Base-by-base conservation (phyloP, 2,329 filamentous ascomycete species). In the Penicillium sp. region DNA sequence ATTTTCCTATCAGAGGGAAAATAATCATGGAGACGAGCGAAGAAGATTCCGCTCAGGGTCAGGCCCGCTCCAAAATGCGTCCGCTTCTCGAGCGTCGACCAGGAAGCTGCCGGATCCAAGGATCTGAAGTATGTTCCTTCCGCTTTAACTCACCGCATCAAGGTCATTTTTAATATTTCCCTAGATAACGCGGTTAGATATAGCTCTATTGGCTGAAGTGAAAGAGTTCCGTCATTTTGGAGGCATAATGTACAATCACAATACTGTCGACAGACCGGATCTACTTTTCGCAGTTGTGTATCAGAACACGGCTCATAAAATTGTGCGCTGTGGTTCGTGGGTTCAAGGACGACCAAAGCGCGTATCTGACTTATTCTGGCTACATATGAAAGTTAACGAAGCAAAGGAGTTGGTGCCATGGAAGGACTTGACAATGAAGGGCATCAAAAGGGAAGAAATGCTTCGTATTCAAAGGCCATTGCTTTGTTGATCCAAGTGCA, bases 201-300 rank as follows among this genome's bases (percentile, higher is more conserved):
- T 51, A 16, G 21, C 31, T 18, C 31, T 45, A 10, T 51, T 51
- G 23, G 36, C 42, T 12, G 7, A 24, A 24, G 36, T 51, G 5
- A 42, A 51, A 34, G 16, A 24, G 16, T 51, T 51, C 38, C 39
- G n/a, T n/a, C 15, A 42, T 26, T 46, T 41, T 38, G 16, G 42
- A 18, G 49, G 43, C 15, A 15, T 51, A 18, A 46, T 42, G 34
- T 51, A 46, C 18, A 46, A 51, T 46, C 49, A 46, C 26, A 51
- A 51, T 26, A 51, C 49, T 13, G 21, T 51, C 10, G 49, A 45
- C 12, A 46, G 42, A 28, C 42, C 42, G 18, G 42, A 46, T 29
- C 6, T 45, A 24, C 42, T 51, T 7, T 42, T 51, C 21, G 24
- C 18, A 4, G 33, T 45, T 18, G 5, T 46, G 42, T 51, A 51